Percentiles rank a stretch among this genome's conserved stretches.
phyloP scores from a whole-genome alignment of 73 alveolate genomes.

The Paramecium biaurelia region DNA sequence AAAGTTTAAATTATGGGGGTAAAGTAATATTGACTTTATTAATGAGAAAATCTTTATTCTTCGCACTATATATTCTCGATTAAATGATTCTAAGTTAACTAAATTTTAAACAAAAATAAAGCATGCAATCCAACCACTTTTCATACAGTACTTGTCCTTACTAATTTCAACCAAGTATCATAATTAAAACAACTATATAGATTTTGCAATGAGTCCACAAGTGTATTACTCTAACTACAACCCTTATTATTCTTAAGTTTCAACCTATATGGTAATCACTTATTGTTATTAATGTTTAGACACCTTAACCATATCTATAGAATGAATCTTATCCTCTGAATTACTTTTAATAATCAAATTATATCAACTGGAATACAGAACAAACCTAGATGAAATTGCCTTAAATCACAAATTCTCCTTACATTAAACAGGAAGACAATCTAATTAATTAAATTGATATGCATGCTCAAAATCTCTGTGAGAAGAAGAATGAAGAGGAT shows the following conservation, averaged over 20 bases:
- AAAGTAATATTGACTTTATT: background rate
- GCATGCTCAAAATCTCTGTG: background rate
- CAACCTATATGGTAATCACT: background rate
- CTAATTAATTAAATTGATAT: background rate
- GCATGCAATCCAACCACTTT: conserved; percentile 48
- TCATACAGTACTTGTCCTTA: background rate
- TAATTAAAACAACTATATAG: background rate
- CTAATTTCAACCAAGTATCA: background rate
- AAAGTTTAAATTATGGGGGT: background rate
- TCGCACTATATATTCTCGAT: background rate
- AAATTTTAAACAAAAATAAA: conserved; percentile 24
- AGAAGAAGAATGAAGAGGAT: background rate
- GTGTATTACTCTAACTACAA: background rate
- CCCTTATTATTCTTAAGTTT: background rate
- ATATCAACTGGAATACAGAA: background rate
- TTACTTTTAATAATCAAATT: background rate
- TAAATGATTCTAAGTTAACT: conserved; percentile 1
- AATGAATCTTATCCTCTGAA: background rate
- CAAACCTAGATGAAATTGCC: background rate
- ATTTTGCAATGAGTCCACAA: background rate
- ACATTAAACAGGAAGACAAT: background rate
- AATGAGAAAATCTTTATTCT: background rate
- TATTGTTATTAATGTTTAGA: background rate
- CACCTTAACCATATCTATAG: background rate
- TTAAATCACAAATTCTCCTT: background rate